Evolutionary conservation across 2,329 filamentous ascomycete genomes (phyloP).

Genomic region (Aspergillus pseudoglaucus): DNA sequence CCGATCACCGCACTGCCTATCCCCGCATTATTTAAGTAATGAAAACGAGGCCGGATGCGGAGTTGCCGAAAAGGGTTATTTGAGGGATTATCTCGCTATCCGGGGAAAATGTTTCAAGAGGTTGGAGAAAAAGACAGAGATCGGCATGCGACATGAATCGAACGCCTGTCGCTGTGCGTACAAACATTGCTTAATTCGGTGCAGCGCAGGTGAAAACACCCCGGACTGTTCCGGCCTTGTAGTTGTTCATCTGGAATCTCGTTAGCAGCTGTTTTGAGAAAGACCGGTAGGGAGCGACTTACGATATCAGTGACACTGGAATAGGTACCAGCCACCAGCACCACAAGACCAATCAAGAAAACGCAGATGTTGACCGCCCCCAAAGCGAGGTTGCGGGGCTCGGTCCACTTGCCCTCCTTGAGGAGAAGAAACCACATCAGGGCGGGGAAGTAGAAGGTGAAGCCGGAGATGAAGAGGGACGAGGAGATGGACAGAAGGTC

Average conservation of each 20-base stretch:
- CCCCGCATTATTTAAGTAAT: no score
- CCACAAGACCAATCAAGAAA: slow-evolving; percentile 65
- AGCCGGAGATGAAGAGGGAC: slow-evolving; percentile 77
- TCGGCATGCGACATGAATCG: no score
- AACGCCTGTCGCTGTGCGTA: no score
- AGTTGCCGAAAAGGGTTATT: no score
- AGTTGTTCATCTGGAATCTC: slow-evolving; percentile 52
- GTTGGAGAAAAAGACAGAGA: no score
- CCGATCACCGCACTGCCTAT: no score
- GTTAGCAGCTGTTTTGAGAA: slow-evolving; percentile 5
- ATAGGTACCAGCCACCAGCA: slow-evolving; percentile 72
- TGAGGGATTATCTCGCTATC: no score
- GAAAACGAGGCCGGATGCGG: no score
- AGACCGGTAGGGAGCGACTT: slow-evolving; percentile 10
- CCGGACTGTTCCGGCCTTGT: slow-evolving; percentile 55
- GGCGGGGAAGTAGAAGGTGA: slow-evolving; percentile 68
- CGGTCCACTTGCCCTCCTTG: slow-evolving; percentile 20
- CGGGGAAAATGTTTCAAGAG: no score
- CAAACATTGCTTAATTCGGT: slow-evolving; percentile 2
- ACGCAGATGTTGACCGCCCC: slow-evolving; percentile 59
- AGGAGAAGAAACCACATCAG: slow-evolving; percentile 30
- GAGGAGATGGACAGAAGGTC: slow-evolving; percentile 47
- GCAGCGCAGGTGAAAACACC: slow-evolving; percentile 62
- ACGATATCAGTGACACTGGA: slow-evolving; percentile 44
- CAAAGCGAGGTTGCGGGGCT: slow-evolving; percentile 47